phyloP scores from a whole-genome alignment of 257 asterid species.

The Cordia subcordata region DNA sequence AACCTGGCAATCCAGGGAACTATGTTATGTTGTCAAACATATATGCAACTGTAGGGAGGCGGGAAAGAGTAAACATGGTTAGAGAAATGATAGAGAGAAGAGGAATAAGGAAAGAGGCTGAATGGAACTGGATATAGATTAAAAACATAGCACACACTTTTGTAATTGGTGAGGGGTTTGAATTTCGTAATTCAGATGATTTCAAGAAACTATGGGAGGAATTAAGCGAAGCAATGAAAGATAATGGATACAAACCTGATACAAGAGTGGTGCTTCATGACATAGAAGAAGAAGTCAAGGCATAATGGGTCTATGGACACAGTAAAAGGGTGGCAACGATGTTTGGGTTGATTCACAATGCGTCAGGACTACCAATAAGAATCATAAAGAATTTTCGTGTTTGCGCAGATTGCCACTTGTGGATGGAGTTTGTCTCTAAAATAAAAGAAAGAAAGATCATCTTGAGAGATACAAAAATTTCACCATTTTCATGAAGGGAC shows the following conservation, averaged over 20 bases:
- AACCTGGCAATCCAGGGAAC: slow-evolving; percentile 44
- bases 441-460: slow-evolving; percentile 16
- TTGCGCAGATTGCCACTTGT: slow-evolving; percentile 38
- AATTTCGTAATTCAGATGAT: slow-evolving; percentile 37
- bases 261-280: slow-evolving; percentile 43
- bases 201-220: slow-evolving; percentile 29
- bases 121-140: slow-evolving; percentile 47
- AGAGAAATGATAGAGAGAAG: slow-evolving; percentile 38
- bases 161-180: slow-evolving; percentile 39
- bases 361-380: slow-evolving; percentile 41
- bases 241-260: slow-evolving; percentile 35
- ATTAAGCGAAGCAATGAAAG: slow-evolving; percentile 27
- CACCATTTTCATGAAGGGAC: slow-evolving; percentile 29
- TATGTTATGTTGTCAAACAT: slow-evolving; percentile 39
- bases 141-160: slow-evolving; percentile 31
- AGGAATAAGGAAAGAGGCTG: slow-evolving; percentile 39
- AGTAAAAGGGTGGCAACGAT: slow-evolving; percentile 45
- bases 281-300: slow-evolving; percentile 30
- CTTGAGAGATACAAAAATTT: slow-evolving; percentile 25
- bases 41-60: slow-evolving; percentile 46
- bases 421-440: slow-evolving; percentile 24
- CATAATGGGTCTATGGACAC: slow-evolving; percentile 48
- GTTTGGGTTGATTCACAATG: slow-evolving; percentile 32
- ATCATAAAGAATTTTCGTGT: slow-evolving; percentile 50
- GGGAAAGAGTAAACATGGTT: slow-evolving; percentile 43